phyloP scores from a whole-genome alignment of 805 yeast species.

The Sugiyamaella chiloensis region DNA sequence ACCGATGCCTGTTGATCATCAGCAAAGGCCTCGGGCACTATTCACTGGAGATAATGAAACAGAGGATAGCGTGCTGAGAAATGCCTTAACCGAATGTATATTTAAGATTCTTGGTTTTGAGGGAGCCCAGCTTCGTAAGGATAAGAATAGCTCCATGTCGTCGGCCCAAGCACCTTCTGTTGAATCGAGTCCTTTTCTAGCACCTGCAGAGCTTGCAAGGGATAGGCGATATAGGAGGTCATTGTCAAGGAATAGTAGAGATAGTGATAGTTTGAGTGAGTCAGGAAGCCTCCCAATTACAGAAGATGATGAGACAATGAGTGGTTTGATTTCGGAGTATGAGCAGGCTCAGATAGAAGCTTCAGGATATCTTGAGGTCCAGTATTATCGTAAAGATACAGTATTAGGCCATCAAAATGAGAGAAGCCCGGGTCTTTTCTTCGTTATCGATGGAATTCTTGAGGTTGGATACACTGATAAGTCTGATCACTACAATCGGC shows the following conservation, averaged over 20 bases:
- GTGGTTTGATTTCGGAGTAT: constrained; percentile 6
- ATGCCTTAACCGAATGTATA: constrained; percentile 68
- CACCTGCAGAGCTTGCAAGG: constrained; percentile 7
- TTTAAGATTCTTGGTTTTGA: constrained; percentile 66
- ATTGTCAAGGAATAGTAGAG: neutral
- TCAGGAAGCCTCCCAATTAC: constrained; percentile 5
- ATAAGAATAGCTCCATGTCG: constrained; percentile 1
- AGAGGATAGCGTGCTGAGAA: constrained; percentile 60
- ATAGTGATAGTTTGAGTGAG: constrained; percentile 7
- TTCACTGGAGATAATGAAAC: constrained; percentile 64
- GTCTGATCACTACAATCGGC: constrained; percentile 20
- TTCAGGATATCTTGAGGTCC: constrained; percentile 49
- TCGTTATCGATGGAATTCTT: constrained; percentile 73
- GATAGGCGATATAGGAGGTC: neutral
- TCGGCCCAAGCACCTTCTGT: constrained; percentile 13
- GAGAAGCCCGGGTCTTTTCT: constrained; percentile 70
- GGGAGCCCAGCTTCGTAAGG: constrained; percentile 24
- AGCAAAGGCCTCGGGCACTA: constrained; percentile 19
- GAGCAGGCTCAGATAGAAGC: constrained; percentile 20
- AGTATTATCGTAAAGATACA: constrained; percentile 50
- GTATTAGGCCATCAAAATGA: constrained; percentile 62
- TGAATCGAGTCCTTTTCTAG: constrained; percentile 23
- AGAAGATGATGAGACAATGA: constrained; percentile 4
- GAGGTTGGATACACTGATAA: constrained; percentile 54
- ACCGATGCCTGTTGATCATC: constrained; percentile 2